Evolutionary conservation across 306 rosid species (phyloP).

Genomic region (Rosa lucieae): DNA sequence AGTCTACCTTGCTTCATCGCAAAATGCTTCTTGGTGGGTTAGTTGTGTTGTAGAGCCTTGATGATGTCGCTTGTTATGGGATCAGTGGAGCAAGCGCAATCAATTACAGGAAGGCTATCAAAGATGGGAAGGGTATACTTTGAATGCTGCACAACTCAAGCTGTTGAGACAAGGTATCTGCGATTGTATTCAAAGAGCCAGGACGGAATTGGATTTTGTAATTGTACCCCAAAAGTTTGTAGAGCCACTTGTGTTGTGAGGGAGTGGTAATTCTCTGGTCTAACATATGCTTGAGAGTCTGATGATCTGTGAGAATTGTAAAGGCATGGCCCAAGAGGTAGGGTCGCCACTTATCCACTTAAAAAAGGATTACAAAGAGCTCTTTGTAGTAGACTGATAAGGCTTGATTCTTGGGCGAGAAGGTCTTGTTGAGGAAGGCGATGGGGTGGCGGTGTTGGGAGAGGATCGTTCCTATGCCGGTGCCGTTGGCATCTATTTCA

Average conservation of each 20-base stretch:
- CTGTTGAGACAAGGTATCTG: no score
- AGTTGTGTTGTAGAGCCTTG: no score
- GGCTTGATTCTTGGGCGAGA: rapidly evolving
- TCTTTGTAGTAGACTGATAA: background rate
- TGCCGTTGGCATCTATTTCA: rapidly evolving
- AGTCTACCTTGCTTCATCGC: no score
- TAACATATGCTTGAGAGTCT: rapidly evolving
- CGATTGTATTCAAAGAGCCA: no score
- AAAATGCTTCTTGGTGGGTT: no score
- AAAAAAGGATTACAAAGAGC: background rate
- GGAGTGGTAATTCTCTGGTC: background rate
- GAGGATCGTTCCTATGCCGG: background rate
- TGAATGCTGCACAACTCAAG: background rate
- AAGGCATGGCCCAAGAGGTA: background rate
- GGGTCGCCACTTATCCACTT: background rate
- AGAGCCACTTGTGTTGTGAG: background rate
- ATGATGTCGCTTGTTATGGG: no score
- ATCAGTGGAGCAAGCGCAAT: no score
- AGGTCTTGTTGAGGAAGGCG: background rate
- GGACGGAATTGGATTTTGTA: no score
- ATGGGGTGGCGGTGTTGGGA: background rate
- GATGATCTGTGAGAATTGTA: background rate
- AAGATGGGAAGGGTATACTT: background rate
- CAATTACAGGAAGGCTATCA: background rate
- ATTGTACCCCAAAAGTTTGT: no score